A percentile compares a stretch with the other conserved stretches of the same genome.
Conservation (phyloP, 495 filamentous ascomycete genomes). For the Aspergillus asperescens region DNA sequence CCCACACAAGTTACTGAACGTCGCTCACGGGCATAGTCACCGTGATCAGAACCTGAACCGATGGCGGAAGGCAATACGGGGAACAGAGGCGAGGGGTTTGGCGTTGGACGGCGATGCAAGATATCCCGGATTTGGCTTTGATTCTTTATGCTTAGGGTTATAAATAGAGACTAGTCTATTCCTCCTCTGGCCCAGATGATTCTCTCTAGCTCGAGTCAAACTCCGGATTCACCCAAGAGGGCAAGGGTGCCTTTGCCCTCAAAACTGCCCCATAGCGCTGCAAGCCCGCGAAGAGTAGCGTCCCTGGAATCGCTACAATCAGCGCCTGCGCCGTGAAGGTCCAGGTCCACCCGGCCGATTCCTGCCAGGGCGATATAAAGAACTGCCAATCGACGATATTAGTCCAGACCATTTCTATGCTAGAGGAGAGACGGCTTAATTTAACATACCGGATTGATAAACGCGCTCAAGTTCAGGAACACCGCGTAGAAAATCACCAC, state of each 20-base stretch:
- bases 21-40: neutral
- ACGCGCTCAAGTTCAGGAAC: slow-evolving; percentile 51
- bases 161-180: neutral
- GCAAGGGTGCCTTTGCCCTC: slow-evolving; percentile 25
- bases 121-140: neutral
- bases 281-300: slow-evolving; percentile 36
- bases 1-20: neutral
- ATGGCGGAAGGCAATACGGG: too few relatives aligned
- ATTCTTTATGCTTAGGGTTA: neutral
- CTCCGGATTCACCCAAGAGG: slow-evolving; percentile 42
- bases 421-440: neutral
- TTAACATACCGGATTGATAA: slow-evolving; percentile 39
- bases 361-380: slow-evolving; percentile 54
- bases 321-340: slow-evolving; percentile 53
- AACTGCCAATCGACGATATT: slow-evolving; percentile 30
- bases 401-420: neutral
- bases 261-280: slow-evolving; percentile 43
- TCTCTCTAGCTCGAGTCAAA: slow-evolving; percentile 26
- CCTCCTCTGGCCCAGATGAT: too few relatives aligned
- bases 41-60: too few relatives aligned
- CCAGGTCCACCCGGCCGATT: slow-evolving; percentile 49
- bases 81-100: too few relatives aligned
- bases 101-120: neutral
- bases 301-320: slow-evolving; percentile 40
- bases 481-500: slow-evolving; percentile 59